These are phyloP conservation scores for Staphylotrichum tortipilum DNA, from an alignment of 495 filamentous ascomycete genomes.

Conservation along the genomic window DNA sequence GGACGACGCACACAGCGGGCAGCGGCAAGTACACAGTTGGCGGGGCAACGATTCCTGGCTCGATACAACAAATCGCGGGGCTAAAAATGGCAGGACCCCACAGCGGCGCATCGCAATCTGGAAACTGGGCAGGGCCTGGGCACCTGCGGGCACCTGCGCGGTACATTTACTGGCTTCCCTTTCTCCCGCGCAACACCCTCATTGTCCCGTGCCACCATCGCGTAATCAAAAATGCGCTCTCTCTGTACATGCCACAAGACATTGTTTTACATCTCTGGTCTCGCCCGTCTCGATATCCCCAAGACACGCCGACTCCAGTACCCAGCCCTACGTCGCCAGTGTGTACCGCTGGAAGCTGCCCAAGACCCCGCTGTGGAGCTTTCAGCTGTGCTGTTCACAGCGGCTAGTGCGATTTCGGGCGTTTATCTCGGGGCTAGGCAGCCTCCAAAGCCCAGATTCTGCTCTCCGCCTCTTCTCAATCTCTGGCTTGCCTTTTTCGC, in stretches of 20 bases:
- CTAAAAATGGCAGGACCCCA: conserved; percentile 9
- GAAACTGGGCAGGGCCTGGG: neutral
- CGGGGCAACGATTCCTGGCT: conserved; percentile 24
- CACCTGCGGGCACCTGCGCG: neutral
- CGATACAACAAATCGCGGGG: conserved; percentile 23
- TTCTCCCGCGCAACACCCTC: neutral
- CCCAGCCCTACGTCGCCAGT: conserved; percentile 6
- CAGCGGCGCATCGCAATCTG: conserved; percentile 1
- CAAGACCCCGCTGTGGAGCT: conserved; percentile 9
- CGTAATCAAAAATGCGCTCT: neutral
- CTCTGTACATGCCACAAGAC: too few relatives aligned
- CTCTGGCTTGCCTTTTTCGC: neutral
- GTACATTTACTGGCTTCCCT: neutral
- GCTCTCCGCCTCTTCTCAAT: too few relatives aligned
- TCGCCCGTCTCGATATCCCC: neutral
- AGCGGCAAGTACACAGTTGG: conserved; percentile 27
- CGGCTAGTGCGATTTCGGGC: conserved; percentile 12
- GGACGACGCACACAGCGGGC: conserved; percentile 5
- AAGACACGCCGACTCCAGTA: neutral
- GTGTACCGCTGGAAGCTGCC: too few relatives aligned
- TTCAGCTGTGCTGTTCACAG: conserved; percentile 13
- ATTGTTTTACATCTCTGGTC: too few relatives aligned
- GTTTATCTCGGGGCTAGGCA: conserved; percentile 2
- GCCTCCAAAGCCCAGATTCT: too few relatives aligned
- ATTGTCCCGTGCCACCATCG: neutral